Evolutionary conservation across 139 green algal species (phyloP).

Genomic region (Chlorella sp.): DNA sequence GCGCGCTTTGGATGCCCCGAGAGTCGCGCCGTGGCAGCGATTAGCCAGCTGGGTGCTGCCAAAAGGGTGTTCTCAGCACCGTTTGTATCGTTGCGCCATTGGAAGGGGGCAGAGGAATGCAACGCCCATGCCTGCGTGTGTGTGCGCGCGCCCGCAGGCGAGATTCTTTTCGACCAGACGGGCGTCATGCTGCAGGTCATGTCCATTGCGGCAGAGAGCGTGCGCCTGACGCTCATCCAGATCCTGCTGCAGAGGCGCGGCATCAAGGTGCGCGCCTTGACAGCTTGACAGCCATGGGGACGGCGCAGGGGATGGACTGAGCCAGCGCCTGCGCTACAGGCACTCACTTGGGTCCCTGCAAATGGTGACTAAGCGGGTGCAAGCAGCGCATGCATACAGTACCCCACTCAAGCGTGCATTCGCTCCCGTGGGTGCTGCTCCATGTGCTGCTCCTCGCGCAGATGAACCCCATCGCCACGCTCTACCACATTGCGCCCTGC

Average conservation of each 20-base stretch:
- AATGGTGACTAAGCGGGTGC: too few species aligned
- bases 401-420: neutral
- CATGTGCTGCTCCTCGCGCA: constrained; percentile 7
- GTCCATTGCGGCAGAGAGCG: constrained; percentile 35
- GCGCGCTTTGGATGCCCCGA: too few species aligned
- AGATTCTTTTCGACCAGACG: constrained; percentile 50
- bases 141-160: constrained; percentile 30
- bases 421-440: neutral
- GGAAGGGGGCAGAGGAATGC: too few species aligned
- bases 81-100: too few species aligned
- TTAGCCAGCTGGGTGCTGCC: too few species aligned
- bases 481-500: constrained; percentile 74
- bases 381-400: too few species aligned
- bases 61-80: too few species aligned
- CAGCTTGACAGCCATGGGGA: too few species aligned
- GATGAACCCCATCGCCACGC: constrained; percentile 77
- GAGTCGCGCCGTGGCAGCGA: too few species aligned
- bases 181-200: constrained; percentile 52
- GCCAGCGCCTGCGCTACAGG: too few species aligned
- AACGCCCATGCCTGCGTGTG: too few species aligned
- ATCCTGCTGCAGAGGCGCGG: constrained; percentile 69
- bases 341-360: too few species aligned
- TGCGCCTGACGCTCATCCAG: constrained; percentile 64
- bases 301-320: neutral
- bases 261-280: constrained; percentile 49